phyloP scores from a whole-genome alignment of 1,139 yeast species.

The Neolecta irregularis region DNA sequence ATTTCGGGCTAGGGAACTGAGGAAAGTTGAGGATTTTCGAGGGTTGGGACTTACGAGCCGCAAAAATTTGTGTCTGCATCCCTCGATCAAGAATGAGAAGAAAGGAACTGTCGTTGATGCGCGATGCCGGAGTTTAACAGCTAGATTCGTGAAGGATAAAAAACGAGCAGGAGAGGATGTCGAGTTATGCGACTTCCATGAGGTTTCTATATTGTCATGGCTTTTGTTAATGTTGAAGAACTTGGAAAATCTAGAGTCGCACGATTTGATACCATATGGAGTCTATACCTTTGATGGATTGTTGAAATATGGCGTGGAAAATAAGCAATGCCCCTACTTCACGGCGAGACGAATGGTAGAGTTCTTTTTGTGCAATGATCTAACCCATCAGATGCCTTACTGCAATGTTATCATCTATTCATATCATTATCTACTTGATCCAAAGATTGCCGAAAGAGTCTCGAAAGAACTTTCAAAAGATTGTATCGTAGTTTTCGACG shows the following conservation, averaged over 20 bases:
- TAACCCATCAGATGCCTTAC: constrained; percentile 41
- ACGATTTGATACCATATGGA: constrained; percentile 76
- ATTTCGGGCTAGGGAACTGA: constrained; percentile 65
- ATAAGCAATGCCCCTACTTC: constrained; percentile 85
- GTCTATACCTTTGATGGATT: constrained; percentile 85
- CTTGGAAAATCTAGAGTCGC: constrained; percentile 70
- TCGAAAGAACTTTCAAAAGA: constrained; percentile 85
- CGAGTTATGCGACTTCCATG: constrained; percentile 71
- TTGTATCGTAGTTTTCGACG: constrained; percentile 87
- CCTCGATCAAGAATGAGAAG: constrained; percentile 69
- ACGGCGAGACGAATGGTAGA: constrained; percentile 80
- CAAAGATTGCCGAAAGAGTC: constrained; percentile 91
- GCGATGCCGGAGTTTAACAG: constrained; percentile 84
- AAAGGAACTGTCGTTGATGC: constrained; percentile 95
- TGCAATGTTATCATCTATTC: constrained; percentile 92
- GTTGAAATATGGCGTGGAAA: constrained; percentile 56
- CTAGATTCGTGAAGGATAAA: constrained; percentile 65
- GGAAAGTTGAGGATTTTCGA: constrained; percentile 65
- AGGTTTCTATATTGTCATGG: constrained; percentile 20
- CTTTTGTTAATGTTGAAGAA: constrained; percentile 24
- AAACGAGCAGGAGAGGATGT: constrained; percentile 48
- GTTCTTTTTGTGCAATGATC: not conserved
- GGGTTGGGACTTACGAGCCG: constrained; percentile 90
- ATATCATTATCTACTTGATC: constrained; percentile 87
- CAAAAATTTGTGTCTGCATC: constrained; percentile 84